These are phyloP conservation scores for Arthonia radiata DNA, from an alignment of 495 filamentous ascomycete species.

Conservation along the genomic window DNA sequence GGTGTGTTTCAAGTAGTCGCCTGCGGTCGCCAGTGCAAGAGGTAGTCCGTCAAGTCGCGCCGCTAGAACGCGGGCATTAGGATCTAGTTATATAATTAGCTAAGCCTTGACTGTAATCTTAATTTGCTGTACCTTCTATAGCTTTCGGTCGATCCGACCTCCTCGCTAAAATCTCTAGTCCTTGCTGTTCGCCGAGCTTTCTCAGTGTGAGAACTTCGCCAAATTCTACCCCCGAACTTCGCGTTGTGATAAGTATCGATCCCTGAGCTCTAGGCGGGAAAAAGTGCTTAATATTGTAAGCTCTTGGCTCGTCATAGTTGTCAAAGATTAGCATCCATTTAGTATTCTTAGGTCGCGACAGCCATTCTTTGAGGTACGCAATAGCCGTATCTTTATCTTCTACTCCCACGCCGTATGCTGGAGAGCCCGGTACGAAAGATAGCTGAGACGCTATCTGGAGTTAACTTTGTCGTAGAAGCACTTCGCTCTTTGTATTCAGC, in stretches of 20 bases:
- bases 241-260: slow-evolving; percentile 19
- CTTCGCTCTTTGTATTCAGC: slow-evolving; percentile 6
- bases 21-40: slow-evolving; percentile 1
- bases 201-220: slow-evolving; percentile 10
- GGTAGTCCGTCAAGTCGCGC: slow-evolving; percentile 1
- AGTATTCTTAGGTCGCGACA: slow-evolving; percentile 8
- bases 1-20: neutral
- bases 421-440: neutral
- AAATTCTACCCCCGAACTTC: slow-evolving; percentile 11
- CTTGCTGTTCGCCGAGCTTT: slow-evolving; percentile 12
- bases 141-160: slow-evolving; percentile 11
- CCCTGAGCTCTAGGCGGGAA: slow-evolving; percentile 14
- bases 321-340: slow-evolving; percentile 14
- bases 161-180: slow-evolving; percentile 14
- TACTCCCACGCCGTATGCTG: too few relatives aligned
- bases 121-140: too few relatives aligned
- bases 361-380: slow-evolving; percentile 17
- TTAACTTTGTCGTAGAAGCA: neutral
- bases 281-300: slow-evolving; percentile 14
- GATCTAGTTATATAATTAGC: too few relatives aligned
- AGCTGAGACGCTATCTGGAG: neutral
- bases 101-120: too few relatives aligned
- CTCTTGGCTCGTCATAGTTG: slow-evolving; percentile 11
- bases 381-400: too few relatives aligned
- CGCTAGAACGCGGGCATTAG: slow-evolving; percentile 4